Conservation (phyloP, 225 moss, liverwort and hornwort species). For the Marchantia paleacea region DNA sequence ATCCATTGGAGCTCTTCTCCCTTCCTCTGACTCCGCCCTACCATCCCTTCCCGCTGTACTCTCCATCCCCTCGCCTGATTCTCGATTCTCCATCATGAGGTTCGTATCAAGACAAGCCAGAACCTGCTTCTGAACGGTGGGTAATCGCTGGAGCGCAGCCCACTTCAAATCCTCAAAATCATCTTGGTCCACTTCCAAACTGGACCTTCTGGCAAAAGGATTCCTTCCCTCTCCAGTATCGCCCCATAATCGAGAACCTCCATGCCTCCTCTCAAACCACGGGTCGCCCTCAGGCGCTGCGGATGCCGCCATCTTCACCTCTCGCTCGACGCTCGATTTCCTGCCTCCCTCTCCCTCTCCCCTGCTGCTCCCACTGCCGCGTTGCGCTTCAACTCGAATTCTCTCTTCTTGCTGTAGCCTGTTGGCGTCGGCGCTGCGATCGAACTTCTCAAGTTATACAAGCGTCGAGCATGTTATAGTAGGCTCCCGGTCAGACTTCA, state of each 20-base stretch:
- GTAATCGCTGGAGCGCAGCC: slow-evolving; percentile 47
- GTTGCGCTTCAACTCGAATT: neutral
- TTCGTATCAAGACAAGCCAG: neutral
- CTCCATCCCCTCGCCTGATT: neutral
- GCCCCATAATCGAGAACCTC: slow-evolving; percentile 36
- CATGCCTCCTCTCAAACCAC: slow-evolving; percentile 14
- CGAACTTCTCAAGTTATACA: no score
- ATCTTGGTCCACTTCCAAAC: slow-evolving; percentile 27
- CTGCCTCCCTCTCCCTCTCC: neutral
- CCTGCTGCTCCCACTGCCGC: neutral
- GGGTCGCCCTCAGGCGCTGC: slow-evolving; percentile 11
- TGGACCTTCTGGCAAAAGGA: slow-evolving; percentile 37
- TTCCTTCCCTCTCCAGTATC: slow-evolving; percentile 38
- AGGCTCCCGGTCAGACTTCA: no score
- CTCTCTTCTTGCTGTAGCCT: neutral
- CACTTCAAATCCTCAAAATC: slow-evolving; percentile 40
- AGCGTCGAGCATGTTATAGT: no score
- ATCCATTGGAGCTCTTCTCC: neutral
- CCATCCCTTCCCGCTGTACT: neutral
- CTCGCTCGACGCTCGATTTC: neutral
- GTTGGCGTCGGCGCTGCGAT: no score
- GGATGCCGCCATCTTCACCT: slow-evolving; percentile 26
- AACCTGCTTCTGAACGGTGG: slow-evolving; percentile 16
- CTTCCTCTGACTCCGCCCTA: neutral
- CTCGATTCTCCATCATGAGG: neutral